These are phyloP conservation scores for Udeniomyces megalosporus DNA, from an alignment of 768 basidiomycete species.

Conservation along the genomic window DNA sequence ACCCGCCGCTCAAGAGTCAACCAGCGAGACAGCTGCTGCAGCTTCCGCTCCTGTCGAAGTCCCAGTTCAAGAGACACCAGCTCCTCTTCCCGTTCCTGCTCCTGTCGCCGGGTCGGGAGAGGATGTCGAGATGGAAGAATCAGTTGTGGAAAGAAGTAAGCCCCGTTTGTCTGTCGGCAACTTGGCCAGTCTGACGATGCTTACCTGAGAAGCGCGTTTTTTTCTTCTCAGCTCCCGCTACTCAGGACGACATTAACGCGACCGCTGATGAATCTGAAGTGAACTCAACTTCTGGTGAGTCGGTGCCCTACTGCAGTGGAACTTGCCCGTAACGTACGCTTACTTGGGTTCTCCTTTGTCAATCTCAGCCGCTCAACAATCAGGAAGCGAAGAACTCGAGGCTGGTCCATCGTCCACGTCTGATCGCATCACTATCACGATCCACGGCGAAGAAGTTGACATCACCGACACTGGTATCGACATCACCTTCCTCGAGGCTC, in stretches of 20 bases:
- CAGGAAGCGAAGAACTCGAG: too few species aligned
- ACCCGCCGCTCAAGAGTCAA: not conserved
- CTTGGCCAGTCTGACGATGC: too few species aligned
- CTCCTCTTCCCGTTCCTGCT: too few species aligned
- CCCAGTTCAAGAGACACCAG: too few species aligned
- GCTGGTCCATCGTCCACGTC: not conserved
- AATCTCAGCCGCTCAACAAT: not conserved
- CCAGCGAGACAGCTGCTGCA: too few species aligned
- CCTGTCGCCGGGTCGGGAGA: not conserved
- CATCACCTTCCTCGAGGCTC: conserved; percentile 88
- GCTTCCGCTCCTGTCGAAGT: too few species aligned
- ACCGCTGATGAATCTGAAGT: too few species aligned
- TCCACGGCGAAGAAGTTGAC: conserved; percentile 83
- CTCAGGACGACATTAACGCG: too few species aligned
- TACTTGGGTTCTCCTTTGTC: not conserved
- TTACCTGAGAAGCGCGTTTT: too few species aligned
- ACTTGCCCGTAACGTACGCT: too few species aligned
- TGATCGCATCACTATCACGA: conserved; percentile 61
- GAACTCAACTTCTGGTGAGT: too few species aligned
- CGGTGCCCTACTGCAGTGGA: not conserved
- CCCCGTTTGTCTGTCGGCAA: not conserved
- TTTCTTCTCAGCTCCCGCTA: too few species aligned
- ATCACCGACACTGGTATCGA: conserved; percentile 99
- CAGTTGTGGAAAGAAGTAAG: not conserved
- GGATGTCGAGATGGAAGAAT: conserved; percentile 1